Base-by-base conservation (phyloP, 2,329 filamentous ascomycete species). In the Atkinsonella hypoxylon region DNA sequence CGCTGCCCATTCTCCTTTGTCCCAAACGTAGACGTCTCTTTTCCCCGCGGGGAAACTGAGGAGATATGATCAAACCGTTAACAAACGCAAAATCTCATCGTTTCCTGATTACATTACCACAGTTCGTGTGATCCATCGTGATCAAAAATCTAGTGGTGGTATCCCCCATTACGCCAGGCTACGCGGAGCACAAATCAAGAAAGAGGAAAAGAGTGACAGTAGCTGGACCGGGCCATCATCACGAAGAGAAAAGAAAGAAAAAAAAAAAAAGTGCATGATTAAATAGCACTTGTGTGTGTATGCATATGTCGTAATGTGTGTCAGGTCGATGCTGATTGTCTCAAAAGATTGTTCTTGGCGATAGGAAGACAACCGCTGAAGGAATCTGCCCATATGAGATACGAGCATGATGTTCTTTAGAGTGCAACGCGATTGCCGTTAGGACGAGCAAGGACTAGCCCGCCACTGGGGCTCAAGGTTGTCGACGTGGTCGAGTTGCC, bases 391-490 rank as follows among this genome's bases (percentile, higher is more conserved):
- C 11, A 26, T 10, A 2, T 17, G 17, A 48, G 22, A 15, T 12
- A 49, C 9, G 40, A 43, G 7, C n/a, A 18, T 32, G 10, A 18
- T 5, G 12, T 30, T 31, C 13, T 18, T 53, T 61, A 70, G 54
- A 69, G 64, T 49, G 64, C 66, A 53, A 64, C 62, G 58, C 65
- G 67, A 50, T 64, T 59, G 36, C 68, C 67, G 39, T 71, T 69
- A 26, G 67, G 56, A 17, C 63, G 64, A 32, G 61, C 54, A 5
- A 63, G 58, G 17, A 62, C 64, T 17, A 66, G 56, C 42, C 61
- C 61, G 15, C 59, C 65, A 52, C 64, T 63, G 11, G 63, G 44
- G 43, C 64, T 65, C 11, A 67, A 59, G 20, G 61, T 54, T 10
- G 59, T 61, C 17, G 65, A 61, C 12, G 63, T 49, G 26, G 64